phyloP scores from a whole-genome alignment of 2,329 filamentous ascomycete species.

The Fusarium floridanum region DNA sequence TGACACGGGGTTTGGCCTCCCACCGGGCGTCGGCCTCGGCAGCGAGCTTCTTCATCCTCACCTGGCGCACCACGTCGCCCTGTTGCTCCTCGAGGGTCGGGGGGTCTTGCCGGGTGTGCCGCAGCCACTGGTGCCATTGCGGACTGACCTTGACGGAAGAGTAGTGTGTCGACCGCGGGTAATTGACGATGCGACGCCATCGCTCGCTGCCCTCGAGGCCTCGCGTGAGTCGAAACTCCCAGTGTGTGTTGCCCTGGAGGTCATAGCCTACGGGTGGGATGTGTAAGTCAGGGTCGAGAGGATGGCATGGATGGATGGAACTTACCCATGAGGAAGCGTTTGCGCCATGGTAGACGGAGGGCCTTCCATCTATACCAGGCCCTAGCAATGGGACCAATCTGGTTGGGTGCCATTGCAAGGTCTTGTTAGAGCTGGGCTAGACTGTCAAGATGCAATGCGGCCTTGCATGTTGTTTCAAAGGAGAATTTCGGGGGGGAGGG shows the following conservation, averaged over 20 bases:
- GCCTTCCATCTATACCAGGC: slow-evolving; percentile 74
- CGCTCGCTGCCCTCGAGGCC: slow-evolving; percentile 55
- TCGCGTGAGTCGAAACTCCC: slow-evolving; percentile 72
- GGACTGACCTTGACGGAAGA: slow-evolving; percentile 70
- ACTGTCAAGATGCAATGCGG: not conserved
- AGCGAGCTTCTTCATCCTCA: slow-evolving; percentile 67
- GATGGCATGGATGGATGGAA: slow-evolving; percentile 17
- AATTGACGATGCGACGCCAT: slow-evolving; percentile 73
- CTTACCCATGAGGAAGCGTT: slow-evolving; percentile 71
- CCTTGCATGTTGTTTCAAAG: slow-evolving; percentile 3
- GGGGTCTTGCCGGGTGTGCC: slow-evolving; percentile 67
- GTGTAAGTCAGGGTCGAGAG: slow-evolving; percentile 37
- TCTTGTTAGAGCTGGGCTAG: slow-evolving; percentile 12
- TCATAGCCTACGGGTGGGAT: slow-evolving; percentile 65
- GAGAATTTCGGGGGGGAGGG: not conserved
- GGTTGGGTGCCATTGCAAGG: slow-evolving; percentile 52
- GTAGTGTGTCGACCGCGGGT: slow-evolving; percentile 66
- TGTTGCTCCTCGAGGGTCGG: slow-evolving; percentile 70
- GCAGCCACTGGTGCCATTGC: slow-evolving; percentile 78
- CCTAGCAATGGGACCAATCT: slow-evolving; percentile 53
- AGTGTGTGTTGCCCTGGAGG: slow-evolving; percentile 76
- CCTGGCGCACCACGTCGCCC: slow-evolving; percentile 65
- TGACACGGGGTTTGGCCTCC: slow-evolving; percentile 68
- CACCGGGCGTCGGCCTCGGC: slow-evolving; percentile 74
- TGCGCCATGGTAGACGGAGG: slow-evolving; percentile 73